Base-by-base conservation (phyloP, 202 grass and related monocot genomes). In the Musa balbisiana region DNA sequence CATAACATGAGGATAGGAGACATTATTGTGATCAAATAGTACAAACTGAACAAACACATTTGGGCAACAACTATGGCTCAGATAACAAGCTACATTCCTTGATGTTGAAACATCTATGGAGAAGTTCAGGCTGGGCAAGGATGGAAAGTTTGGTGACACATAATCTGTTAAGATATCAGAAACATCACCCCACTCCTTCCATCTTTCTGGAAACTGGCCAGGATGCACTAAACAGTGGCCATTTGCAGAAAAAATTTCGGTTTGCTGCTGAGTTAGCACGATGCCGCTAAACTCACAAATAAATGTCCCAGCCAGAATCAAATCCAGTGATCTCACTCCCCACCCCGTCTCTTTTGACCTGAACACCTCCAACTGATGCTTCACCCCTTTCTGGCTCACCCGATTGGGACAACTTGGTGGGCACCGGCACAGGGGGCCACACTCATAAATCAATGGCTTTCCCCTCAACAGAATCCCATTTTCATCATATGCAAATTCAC, bases 51-150 rank as follows among this genome's bases (percentile, higher is more conserved):
- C 76, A 90, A 99, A 99, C 26, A 99, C 87, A 27, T 99, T 99
- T 59, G 95, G 95, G 79, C 91, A 88, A 80, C 87, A 88, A 75
- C 95, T 99, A 79, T 99, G 95, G 76, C 95, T 99, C 80, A 99
- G 84, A 88, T 99, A 99, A 78, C 95, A 99, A 80, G 89, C 91
- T 66, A 99, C 95, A 85, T 99, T 99, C 81, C 95, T 89, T 55
- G 85, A 85, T 74, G 69, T 90, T 49, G 95, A 99, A 51, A 99
- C 95, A 19, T 92, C 95, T 52, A 99, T 90, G 53, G 91, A 83
- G 80, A 94, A 95, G 62, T 87, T 88, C 64, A 90, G 79, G 74
- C 90, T 80, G 4, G 91, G 56, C 43, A 78, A 13, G 9, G 73
- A 33, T 49, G 95, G 95, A 81, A 87, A 82, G 24, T 94, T 79